A percentile compares a stretch with the other conserved stretches of the same genome.
These are phyloP conservation scores for Phoenix dactylifera DNA, from an alignment of 176 grass and related monocot species.

Conservation along the genomic window DNA sequence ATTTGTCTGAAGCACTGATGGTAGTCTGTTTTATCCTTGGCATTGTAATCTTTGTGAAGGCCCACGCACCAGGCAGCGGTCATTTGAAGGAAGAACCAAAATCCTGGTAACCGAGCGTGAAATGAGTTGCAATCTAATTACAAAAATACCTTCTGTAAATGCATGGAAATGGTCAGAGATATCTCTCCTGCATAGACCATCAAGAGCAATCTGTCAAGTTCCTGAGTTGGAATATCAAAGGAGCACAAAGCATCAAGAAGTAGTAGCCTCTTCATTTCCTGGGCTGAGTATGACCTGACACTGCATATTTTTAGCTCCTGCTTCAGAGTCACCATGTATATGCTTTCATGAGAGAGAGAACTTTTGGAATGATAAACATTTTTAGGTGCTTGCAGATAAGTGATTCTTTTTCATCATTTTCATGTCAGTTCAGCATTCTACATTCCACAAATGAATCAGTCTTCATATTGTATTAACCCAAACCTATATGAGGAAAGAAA, in stretches of 20 bases:
- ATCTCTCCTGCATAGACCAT: not conserved
- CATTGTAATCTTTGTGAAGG: slow-evolving; percentile 25
- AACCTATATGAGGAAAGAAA: no score
- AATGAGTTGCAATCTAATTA: no score
- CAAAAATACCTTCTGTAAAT: no score
- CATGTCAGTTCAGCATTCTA: slow-evolving; percentile 17
- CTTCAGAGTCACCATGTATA: slow-evolving; percentile 1
- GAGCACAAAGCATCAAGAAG: no score
- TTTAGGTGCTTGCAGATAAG: not conserved
- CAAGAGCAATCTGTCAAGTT: no score
- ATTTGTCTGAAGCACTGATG: no score
- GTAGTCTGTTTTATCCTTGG: no score
- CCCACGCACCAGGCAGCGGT: slow-evolving; percentile 24
- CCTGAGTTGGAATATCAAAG: no score
- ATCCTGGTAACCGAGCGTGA: slow-evolving; percentile 12
- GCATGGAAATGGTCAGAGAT: not conserved
- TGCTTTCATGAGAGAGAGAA: not conserved
- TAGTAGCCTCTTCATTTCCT: no score
- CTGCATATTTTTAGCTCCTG: not conserved
- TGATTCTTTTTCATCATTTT: slow-evolving; percentile 10
- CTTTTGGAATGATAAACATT: not conserved
- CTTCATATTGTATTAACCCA: no score
- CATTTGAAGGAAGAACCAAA: slow-evolving; percentile 12
- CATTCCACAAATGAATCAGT: no score
- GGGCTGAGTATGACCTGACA: no score